Evolutionary conservation across 129 eudicot species (phyloP), one percentile per base, ranked within the genome.

Genomic region (Saussurea involucrata): DNA sequence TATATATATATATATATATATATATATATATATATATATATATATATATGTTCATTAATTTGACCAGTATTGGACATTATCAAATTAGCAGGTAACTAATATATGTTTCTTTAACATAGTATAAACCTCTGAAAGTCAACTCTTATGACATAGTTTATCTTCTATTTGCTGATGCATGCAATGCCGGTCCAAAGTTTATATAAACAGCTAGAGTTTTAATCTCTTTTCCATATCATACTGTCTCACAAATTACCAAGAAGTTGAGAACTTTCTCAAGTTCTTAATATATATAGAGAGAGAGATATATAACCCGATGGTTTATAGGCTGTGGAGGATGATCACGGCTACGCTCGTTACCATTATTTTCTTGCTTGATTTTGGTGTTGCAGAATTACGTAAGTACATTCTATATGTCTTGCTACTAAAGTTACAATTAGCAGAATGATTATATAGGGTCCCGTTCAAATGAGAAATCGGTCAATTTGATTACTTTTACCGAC

Each of bases 301-400:
- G 25, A 76, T 66, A n/a, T n/a, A n/a, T 5, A 21, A 22, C 36
- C 68, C 17, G 33, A 67, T 66, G 74, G 81, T 46, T 46, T 21
- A 8, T 22, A 22, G 13, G 4, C 49, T 68, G 17, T 76, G 67
- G 37, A 69, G 18, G 55, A 76, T 24, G 67, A 67, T 76, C 17
- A 15, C 15, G 49, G 46, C 55, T 66, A 15, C 53, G 3, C 1
- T 76, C 24, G 12, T 76, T 20, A 67, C 25, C 68, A 8, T 53
- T 49, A 32, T 15, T 46, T 53, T 49, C 67, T 49, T 76, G 21
- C 74, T 67, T 67, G 80, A 76, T 49, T 49, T 76, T 49, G 73
- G 32, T 29, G 68, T 67, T 4, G 74, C 80, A 13, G 28, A 67
- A 20, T 28, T 29, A 21, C 74, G 74, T 76, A 76, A 22, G 58